Conservation (phyloP, 208 protist species). For the Crithidia bombi region DNA sequence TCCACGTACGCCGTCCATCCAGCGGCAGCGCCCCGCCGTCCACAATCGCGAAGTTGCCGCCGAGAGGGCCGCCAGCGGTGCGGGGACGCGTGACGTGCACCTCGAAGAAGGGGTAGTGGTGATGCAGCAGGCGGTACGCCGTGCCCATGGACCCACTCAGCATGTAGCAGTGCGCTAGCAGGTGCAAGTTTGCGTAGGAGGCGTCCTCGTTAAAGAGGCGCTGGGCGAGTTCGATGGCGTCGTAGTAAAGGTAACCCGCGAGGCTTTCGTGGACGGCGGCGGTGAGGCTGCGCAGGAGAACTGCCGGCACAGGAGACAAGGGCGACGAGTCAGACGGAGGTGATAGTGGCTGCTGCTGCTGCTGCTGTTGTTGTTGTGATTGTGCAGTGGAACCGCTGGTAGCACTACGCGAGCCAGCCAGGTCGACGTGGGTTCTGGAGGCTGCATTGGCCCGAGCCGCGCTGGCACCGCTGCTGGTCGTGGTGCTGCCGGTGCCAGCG, state of each 20-base stretch:
- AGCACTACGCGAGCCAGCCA: background rate
- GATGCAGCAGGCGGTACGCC: conserved; percentile 64
- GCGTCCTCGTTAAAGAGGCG: conserved; percentile 69
- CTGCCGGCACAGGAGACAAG: no score
- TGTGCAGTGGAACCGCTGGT: background rate
- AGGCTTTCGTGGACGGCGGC: conserved; percentile 66
- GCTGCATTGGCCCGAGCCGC: conserved; percentile 5
- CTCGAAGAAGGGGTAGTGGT: conserved; percentile 64
- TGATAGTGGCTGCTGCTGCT: conserved; percentile 7
- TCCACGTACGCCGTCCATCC: conserved; percentile 30
- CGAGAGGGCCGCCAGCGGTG: conserved; percentile 12
- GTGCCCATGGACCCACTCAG: conserved; percentile 53
- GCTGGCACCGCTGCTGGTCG: background rate
- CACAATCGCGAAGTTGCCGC: background rate
- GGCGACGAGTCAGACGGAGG: background rate
- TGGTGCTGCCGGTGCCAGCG: background rate
- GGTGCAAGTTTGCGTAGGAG: conserved; percentile 57
- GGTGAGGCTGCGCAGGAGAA: conserved; percentile 29
- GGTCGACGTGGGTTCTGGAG: background rate
- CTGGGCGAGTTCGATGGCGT: conserved; percentile 92
- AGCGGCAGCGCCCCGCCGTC: conserved; percentile 15
- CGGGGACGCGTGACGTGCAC: conserved; percentile 34
- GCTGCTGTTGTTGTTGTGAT: conserved; percentile 8
- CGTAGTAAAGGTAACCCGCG: conserved; percentile 61
- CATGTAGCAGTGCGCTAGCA: conserved; percentile 79